These are phyloP conservation scores for Vicia faba DNA, from an alignment of 306 rosid genomes.

Conservation along the genomic window DNA sequence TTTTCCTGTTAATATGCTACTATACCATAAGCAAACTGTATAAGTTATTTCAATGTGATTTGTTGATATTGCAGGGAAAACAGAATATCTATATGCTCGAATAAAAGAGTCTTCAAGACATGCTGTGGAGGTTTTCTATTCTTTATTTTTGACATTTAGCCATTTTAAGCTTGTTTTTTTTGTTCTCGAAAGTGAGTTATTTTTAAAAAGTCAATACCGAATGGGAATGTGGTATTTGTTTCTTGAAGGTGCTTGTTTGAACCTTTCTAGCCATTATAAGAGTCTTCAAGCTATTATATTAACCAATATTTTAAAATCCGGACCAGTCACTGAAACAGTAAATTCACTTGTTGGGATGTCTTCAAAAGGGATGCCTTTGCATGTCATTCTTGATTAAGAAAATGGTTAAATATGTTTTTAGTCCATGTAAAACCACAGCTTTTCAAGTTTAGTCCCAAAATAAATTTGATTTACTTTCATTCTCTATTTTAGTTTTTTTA, in stretches of 20 bases:
- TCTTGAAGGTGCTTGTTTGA: constrained; percentile 16
- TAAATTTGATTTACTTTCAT: not conserved
- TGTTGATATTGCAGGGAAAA: constrained; percentile 73
- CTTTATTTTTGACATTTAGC: constrained; percentile 21
- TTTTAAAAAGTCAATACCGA: not conserved
- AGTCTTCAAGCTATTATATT: constrained; percentile 2
- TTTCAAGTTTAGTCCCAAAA: not conserved
- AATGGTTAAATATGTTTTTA: not conserved
- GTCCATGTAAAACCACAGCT: not conserved
- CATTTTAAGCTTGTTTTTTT: constrained; percentile 15
- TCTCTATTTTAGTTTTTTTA: not conserved
- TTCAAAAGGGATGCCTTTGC: not conserved
- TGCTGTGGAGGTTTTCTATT: constrained; percentile 68
- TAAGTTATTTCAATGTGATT: constrained; percentile 31
- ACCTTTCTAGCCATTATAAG: too few relatives aligned
- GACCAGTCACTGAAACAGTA: not conserved
- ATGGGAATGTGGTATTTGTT: constrained; percentile 19
- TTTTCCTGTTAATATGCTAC: constrained; percentile 13
- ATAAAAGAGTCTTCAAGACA: constrained; percentile 72
- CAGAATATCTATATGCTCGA: constrained; percentile 80
- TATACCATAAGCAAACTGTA: constrained; percentile 12
- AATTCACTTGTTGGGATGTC: not conserved
- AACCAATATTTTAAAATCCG: not conserved
- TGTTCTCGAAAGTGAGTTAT: not conserved
- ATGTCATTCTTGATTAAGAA: not conserved